Percentiles rank a stretch among this genome's conserved stretches.
These are phyloP conservation scores for Aspergillus udagawae DNA, from an alignment of 2,329 filamentous ascomycete species.

Conservation along the genomic window DNA sequence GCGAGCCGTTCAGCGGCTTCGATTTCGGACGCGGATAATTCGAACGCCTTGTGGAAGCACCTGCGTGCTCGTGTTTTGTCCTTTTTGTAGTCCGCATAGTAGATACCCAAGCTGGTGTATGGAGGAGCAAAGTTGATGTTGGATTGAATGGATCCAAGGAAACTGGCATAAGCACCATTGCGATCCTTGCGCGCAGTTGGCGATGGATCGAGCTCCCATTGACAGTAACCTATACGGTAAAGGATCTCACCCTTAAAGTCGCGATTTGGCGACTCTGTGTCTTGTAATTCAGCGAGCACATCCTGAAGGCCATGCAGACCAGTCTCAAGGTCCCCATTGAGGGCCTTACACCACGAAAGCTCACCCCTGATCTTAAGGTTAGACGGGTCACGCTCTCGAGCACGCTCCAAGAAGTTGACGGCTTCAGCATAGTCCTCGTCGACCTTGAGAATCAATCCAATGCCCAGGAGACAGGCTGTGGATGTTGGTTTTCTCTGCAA, in stretches of 20 bases:
- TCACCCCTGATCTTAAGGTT: slow-evolving; percentile 82
- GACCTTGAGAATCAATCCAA: slow-evolving; percentile 89
- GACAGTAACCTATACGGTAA: slow-evolving; percentile 79
- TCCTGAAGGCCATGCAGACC: slow-evolving; percentile 67
- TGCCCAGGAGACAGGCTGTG: slow-evolving; percentile 78
- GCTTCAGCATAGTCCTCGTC: slow-evolving; percentile 84
- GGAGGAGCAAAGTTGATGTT: slow-evolving; percentile 85
- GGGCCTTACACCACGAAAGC: slow-evolving; percentile 85
- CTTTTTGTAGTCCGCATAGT: slow-evolving; percentile 84
- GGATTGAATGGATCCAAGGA: slow-evolving; percentile 77
- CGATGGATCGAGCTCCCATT: slow-evolving; percentile 79
- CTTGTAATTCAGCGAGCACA: slow-evolving; percentile 63
- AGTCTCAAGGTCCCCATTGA: slow-evolving; percentile 68
- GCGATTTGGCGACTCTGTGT: slow-evolving; percentile 55
- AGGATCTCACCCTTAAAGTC: slow-evolving; percentile 81
- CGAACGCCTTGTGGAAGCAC: slow-evolving; percentile 95
- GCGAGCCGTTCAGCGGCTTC: slow-evolving; percentile 84
- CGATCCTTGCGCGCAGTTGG: slow-evolving; percentile 72
- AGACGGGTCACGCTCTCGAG: slow-evolving; percentile 64
- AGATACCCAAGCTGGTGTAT: slow-evolving; percentile 86
- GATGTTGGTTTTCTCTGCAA: slow-evolving; percentile 70
- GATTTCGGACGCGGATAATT: slow-evolving; percentile 82
- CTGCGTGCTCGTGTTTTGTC: slow-evolving; percentile 83
- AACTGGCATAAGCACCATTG: slow-evolving; percentile 75
- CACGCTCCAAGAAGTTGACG: slow-evolving; percentile 72